These are phyloP conservation scores for Entomortierella parvispora DNA, from an alignment of 192 early-diverging fungal species.

Conservation along the genomic window DNA sequence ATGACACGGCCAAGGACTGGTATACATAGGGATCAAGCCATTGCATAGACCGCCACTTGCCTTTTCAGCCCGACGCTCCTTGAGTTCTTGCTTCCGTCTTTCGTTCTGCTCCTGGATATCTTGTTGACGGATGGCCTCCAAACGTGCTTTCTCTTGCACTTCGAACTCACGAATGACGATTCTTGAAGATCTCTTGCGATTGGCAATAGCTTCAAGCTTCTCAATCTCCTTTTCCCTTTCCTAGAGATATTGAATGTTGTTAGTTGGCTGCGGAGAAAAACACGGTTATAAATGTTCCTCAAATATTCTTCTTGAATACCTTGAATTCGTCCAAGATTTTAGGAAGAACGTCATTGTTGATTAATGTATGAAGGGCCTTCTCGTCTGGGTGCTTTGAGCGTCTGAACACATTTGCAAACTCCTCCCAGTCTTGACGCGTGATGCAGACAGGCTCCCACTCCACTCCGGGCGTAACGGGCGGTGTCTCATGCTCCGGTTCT, in stretches of 20 bases:
- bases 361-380: conserved; percentile 62
- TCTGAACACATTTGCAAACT: conserved; percentile 70
- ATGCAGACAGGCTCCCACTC: conserved; percentile 65
- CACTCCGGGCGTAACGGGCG: conserved; percentile 55
- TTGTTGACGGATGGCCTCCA: conserved; percentile 32
- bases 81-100: conserved; percentile 30
- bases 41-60: conserved; percentile 5
- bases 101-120: conserved; percentile 21
- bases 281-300: background rate
- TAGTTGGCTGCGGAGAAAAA: too few species aligned
- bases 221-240: conserved; percentile 66
- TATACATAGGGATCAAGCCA: background rate
- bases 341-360: conserved; percentile 66
- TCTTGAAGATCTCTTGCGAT: conserved; percentile 72
- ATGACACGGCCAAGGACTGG: too few species aligned
- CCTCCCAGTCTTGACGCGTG: conserved; percentile 68
- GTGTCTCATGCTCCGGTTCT: conserved; percentile 44
- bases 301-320: conserved; percentile 2
- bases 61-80: conserved; percentile 37
- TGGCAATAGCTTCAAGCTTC: conserved; percentile 62
- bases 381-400: conserved; percentile 63
- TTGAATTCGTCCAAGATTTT: conserved; percentile 64
- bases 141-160: conserved; percentile 57
- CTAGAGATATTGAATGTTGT: too few species aligned
- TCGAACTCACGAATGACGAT: conserved; percentile 69